These are phyloP conservation scores for Marasmius tenuissimus DNA, from an alignment of 1,284 basidiomycete genomes.

Conservation along the genomic window DNA sequence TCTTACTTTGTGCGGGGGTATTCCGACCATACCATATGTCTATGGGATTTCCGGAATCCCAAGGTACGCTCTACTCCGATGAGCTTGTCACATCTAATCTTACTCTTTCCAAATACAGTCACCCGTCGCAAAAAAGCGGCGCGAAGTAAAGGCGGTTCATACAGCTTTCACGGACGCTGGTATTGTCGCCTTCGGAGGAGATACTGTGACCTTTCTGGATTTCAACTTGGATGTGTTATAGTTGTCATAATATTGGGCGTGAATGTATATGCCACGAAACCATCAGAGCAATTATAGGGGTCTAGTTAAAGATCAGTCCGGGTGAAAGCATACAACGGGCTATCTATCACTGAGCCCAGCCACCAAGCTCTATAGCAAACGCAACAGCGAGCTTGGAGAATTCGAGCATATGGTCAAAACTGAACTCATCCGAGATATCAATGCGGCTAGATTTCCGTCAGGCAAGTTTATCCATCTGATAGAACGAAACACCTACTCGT, in stretches of 20 bases:
- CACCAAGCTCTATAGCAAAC: conserved; percentile 79
- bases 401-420: conserved; percentile 79
- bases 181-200: conserved; percentile 40
- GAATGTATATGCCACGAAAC: too few species aligned
- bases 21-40: conserved; percentile 40
- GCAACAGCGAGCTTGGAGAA: conserved; percentile 90
- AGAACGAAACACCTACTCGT: conserved; percentile 58
- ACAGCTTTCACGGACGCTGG: conserved; percentile 39
- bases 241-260: background rate
- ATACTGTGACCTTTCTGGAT: conserved; percentile 40
- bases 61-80: conserved; percentile 32
- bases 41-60: conserved; percentile 52
- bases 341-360: conserved; percentile 34
- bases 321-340: background rate
- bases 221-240: conserved; percentile 19
- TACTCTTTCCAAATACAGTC: background rate
- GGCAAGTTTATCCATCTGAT: conserved; percentile 15
- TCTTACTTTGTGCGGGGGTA: conserved; percentile 46
- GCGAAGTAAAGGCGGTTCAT: conserved; percentile 39
- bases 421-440: conserved; percentile 86
- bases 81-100: background rate
- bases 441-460: conserved; percentile 54
- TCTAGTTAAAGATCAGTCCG: background rate
- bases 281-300: background rate
- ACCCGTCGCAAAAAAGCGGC: conserved; percentile 20